These are phyloP conservation scores for Erodium texanum DNA, from an alignment of 441 rosid species.

Conservation along the genomic window DNA sequence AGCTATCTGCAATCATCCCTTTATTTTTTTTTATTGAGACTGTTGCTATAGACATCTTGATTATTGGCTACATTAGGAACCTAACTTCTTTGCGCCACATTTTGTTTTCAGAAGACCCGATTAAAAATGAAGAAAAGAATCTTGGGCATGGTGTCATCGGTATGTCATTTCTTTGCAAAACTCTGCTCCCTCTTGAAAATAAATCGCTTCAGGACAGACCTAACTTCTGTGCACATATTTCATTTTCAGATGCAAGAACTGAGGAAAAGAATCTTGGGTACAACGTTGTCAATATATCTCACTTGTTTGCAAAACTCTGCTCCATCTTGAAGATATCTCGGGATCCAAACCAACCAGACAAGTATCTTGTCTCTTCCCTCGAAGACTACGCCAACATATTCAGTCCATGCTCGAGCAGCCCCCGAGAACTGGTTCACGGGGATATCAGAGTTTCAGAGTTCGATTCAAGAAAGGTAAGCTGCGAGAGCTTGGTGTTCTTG, in stretches of 20 bases:
- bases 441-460: constrained; percentile 49
- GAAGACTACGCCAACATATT: constrained; percentile 29
- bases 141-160: no score
- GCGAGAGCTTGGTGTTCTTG: constrained; percentile 57
- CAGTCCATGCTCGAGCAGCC: constrained; percentile 21
- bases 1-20: background rate
- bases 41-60: background rate
- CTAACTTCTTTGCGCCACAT: constrained; percentile 18
- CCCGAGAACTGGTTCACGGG: constrained; percentile 26
- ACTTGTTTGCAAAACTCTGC: constrained; percentile 61
- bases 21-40: no score
- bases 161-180: no score
- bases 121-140: no score
- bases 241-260: constrained; percentile 20
- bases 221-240: no score
- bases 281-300: constrained; percentile 47
- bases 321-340: constrained; percentile 41
- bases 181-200: no score
- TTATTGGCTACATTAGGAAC: background rate
- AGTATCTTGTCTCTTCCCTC: constrained; percentile 22
- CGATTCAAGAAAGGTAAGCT: constrained; percentile 41
- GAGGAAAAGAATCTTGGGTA: constrained; percentile 52
- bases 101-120: constrained; percentile 16
- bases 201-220: no score
- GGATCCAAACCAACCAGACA: background rate